These are phyloP conservation scores for Globisporangium radiosum DNA, from an alignment of 352 stramenopile species.

Conservation along the genomic window DNA sequence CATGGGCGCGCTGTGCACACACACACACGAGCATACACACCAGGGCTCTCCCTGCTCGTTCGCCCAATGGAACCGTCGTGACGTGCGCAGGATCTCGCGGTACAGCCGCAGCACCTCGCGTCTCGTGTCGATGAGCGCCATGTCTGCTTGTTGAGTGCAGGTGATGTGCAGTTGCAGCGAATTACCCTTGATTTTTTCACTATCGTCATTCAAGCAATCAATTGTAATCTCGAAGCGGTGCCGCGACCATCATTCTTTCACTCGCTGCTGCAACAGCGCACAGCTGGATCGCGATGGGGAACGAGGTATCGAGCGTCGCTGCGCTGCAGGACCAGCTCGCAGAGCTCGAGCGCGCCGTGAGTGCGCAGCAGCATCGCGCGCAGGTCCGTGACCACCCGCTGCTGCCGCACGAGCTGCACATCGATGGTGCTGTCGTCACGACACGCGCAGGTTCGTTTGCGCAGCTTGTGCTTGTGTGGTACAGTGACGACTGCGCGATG, in stretches of 20 bases:
- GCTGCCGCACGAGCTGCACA: conserved; percentile 23
- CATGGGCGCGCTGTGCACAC: neutral
- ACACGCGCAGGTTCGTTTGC: conserved; percentile 1
- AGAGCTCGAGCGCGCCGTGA: conserved; percentile 35
- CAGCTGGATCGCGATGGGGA: conserved; percentile 28
- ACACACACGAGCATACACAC: conserved; percentile 20
- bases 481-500: neutral
- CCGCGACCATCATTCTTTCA: too few species aligned
- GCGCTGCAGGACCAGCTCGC: conserved; percentile 34
- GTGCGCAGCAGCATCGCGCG: conserved; percentile 15
- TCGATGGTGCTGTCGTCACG: conserved; percentile 18
- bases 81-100: conserved; percentile 68
- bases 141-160: neutral
- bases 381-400: conserved; percentile 13
- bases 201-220: too few species aligned
- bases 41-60: conserved; percentile 71
- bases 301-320: conserved; percentile 24
- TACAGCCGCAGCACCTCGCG: conserved; percentile 79
- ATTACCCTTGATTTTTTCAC: neutral
- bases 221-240: neutral
- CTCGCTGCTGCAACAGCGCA: too few species aligned
- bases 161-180: neutral
- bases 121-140: conserved; percentile 47
- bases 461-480: neutral
- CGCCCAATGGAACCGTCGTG: conserved; percentile 63